phyloP scores from a whole-genome alignment of 805 yeast species.

The Candida odintsovae region DNA sequence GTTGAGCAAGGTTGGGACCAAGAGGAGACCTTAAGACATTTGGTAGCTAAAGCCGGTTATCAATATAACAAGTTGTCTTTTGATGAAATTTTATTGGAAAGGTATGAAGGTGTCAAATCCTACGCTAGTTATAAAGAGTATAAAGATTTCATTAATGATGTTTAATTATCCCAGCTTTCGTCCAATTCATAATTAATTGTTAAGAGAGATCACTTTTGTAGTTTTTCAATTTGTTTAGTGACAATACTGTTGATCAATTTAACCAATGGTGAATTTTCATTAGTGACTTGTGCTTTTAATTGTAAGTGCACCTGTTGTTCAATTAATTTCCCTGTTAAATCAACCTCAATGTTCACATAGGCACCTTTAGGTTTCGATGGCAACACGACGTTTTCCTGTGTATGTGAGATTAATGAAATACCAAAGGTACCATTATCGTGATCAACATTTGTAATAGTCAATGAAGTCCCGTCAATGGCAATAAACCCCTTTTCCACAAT shows the following conservation, averaged over 20 bases:
- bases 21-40: conserved; percentile 59
- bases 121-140: conserved; percentile 37
- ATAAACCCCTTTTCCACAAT: conserved; percentile 95
- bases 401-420: conserved; percentile 88
- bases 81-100: conserved; percentile 37
- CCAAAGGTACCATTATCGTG: conserved; percentile 52
- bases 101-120: conserved; percentile 53
- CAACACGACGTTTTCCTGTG: conserved; percentile 75
- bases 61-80: conserved; percentile 27
- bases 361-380: conserved; percentile 60
- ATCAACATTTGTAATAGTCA: conserved; percentile 81
- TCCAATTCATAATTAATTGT: neutral
- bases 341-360: conserved; percentile 87
- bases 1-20: conserved; percentile 80
- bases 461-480: conserved; percentile 86
- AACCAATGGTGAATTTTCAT: conserved; percentile 43
- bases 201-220: neutral
- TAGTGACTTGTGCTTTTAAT: conserved; percentile 47
- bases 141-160: conserved; percentile 10
- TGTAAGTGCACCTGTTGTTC: conserved; percentile 73
- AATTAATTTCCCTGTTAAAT: conserved; percentile 84
- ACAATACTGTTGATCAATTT: conserved; percentile 43
- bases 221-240: conserved; percentile 32
- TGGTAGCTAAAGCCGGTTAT: conserved; percentile 69
- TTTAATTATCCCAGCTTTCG: too few species aligned